A percentile compares a stretch with the other conserved stretches of the same genome.
Evolutionary conservation across 495 filamentous ascomycete species (phyloP).

Genomic region (Talaromyces adpressus): DNA sequence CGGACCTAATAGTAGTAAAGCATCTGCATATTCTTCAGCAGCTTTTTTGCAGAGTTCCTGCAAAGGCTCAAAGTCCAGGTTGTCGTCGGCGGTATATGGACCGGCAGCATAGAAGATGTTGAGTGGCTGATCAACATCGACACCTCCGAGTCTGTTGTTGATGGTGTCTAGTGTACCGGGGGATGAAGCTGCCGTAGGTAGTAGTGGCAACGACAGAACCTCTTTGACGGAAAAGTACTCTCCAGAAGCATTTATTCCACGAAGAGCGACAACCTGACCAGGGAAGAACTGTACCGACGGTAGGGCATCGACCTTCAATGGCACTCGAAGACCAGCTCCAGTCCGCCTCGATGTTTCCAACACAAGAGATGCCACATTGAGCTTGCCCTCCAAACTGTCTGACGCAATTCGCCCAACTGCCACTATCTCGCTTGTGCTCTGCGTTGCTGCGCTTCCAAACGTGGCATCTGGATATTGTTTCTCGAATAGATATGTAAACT

Average conservation of each 20-base stretch:
- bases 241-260: slow-evolving; percentile 81
- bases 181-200: slow-evolving; percentile 60
- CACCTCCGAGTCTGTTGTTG: slow-evolving; percentile 57
- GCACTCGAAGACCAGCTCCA: slow-evolving; percentile 73
- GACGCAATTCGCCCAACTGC: slow-evolving; percentile 87
- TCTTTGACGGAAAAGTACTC: slow-evolving; percentile 76
- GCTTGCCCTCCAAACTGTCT: slow-evolving; percentile 72
- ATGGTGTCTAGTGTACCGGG: slow-evolving; percentile 52
- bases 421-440: slow-evolving; percentile 79
- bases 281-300: slow-evolving; percentile 81
- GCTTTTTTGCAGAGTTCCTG: slow-evolving; percentile 73
- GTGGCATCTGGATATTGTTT: slow-evolving; percentile 70
- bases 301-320: slow-evolving; percentile 65
- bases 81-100: slow-evolving; percentile 87
- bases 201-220: slow-evolving; percentile 62
- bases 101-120: slow-evolving; percentile 73
- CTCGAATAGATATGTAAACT: slow-evolving; percentile 66
- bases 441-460: slow-evolving; percentile 79
- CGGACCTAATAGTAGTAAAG: slow-evolving; percentile 75
- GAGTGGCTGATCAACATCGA: slow-evolving; percentile 56
- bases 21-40: slow-evolving; percentile 65
- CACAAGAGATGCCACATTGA: slow-evolving; percentile 76
- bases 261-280: slow-evolving; percentile 83
- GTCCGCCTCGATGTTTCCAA: slow-evolving; percentile 83
- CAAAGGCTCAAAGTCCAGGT: slow-evolving; percentile 81